Conservation (phyloP, 352 stramenopile genomes). For the Phytopythium mirpurense region DNA sequence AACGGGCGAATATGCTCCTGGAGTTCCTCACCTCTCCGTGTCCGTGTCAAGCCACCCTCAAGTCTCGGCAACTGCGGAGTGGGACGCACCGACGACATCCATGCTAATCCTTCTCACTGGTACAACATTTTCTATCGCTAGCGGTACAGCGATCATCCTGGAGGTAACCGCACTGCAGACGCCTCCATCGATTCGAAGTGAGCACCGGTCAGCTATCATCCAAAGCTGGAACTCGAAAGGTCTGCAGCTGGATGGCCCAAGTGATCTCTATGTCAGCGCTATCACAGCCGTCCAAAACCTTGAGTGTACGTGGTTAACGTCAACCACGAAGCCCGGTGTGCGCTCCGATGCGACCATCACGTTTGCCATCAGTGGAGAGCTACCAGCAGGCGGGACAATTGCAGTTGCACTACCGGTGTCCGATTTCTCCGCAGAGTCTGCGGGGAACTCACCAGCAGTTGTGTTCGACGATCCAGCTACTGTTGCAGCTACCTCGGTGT, state of each 20-base stretch:
- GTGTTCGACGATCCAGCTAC: slow-evolving; percentile 20
- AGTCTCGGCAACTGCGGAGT: slow-evolving; percentile 30
- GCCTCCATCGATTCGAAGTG: slow-evolving; percentile 35
- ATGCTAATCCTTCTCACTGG: slow-evolving; percentile 37
- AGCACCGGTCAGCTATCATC: slow-evolving; percentile 23
- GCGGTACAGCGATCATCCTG: slow-evolving; percentile 23
- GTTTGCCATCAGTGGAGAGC: slow-evolving; percentile 38
- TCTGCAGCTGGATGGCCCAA: slow-evolving; percentile 33
- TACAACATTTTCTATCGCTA: slow-evolving; percentile 17
- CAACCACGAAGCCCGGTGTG: slow-evolving; percentile 39
- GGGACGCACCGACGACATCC: slow-evolving; percentile 21
- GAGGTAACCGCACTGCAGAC: slow-evolving; percentile 36
- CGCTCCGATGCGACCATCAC: slow-evolving; percentile 33
- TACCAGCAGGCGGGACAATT: slow-evolving; percentile 36
- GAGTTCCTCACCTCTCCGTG: slow-evolving; percentile 16
- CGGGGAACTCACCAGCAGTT: slow-evolving; percentile 14
- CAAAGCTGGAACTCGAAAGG: slow-evolving; percentile 39
- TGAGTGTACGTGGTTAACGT: slow-evolving; percentile 26
- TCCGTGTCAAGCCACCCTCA: slow-evolving; percentile 14
- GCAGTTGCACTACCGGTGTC: slow-evolving; percentile 22
- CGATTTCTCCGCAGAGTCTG: slow-evolving; percentile 32
- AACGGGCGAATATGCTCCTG: slow-evolving; percentile 30
- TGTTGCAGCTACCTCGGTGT: slow-evolving; percentile 15
- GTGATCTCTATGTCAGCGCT: slow-evolving; percentile 20
- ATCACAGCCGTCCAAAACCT: slow-evolving; percentile 36